A percentile compares a stretch with the other conserved stretches of the same genome.
phyloP scores from a whole-genome alignment of 2,329 filamentous ascomycete genomes.

The Hypocrella siamensis region DNA sequence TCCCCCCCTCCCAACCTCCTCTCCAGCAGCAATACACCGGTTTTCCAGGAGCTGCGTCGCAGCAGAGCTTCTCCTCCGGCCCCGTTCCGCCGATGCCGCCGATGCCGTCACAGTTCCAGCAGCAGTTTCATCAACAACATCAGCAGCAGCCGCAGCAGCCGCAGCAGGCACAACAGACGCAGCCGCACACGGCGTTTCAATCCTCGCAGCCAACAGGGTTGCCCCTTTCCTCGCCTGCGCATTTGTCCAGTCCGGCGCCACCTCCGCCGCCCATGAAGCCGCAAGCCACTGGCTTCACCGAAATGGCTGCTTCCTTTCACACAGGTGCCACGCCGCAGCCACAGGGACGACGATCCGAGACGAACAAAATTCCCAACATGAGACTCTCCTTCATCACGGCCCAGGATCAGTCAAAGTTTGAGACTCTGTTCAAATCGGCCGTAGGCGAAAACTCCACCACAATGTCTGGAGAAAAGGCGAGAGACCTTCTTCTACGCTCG shows the following conservation, averaged over 20 bases:
- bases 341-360: slow-evolving; percentile 27
- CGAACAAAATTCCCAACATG: slow-evolving; percentile 80
- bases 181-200: slow-evolving; percentile 17
- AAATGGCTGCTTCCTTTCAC: slow-evolving; percentile 54
- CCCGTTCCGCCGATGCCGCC: slow-evolving; percentile 41
- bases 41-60: slow-evolving; percentile 36
- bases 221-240: slow-evolving; percentile 29
- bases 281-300: slow-evolving; percentile 47
- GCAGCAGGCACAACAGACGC: slow-evolving; percentile 12
- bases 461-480: slow-evolving; percentile 83
- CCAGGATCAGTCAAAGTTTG: slow-evolving; percentile 89
- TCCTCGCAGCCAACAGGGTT: slow-evolving; percentile 29
- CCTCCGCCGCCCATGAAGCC: slow-evolving; percentile 47
- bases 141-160: slow-evolving; percentile 27
- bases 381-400: slow-evolving; percentile 91
- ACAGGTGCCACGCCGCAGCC: slow-evolving; percentile 29
- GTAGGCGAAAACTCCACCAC: slow-evolving; percentile 72
- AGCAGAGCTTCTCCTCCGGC: slow-evolving; percentile 45
- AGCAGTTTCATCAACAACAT: slow-evolving; percentile 40
- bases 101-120: slow-evolving; percentile 44
- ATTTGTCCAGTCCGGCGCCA: slow-evolving; percentile 29
- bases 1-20: slow-evolving; percentile 40
- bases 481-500: slow-evolving; percentile 76
- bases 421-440: slow-evolving; percentile 92
- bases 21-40: slow-evolving; percentile 56